phyloP scores from a whole-genome alignment of 2,329 filamentous ascomycete species.

The Neonectria punicea region DNA sequence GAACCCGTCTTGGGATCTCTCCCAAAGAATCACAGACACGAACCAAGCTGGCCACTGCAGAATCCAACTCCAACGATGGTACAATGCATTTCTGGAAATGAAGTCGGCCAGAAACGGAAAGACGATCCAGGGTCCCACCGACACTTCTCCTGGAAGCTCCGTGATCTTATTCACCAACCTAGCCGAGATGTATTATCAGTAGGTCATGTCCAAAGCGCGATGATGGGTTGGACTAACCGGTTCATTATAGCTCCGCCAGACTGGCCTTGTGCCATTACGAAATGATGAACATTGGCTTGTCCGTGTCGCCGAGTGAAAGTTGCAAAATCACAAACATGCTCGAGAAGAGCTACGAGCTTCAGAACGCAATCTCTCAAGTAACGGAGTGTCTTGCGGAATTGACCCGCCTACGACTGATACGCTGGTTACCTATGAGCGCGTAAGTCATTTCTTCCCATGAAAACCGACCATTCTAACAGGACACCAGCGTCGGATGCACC shows the following conservation, averaged over 20 bases:
- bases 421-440: constrained; percentile 42
- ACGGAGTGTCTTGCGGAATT: constrained; percentile 38
- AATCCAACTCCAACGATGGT: constrained; percentile 35
- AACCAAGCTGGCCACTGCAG: constrained; percentile 37
- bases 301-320: constrained; percentile 22
- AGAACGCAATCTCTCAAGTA: constrained; percentile 34
- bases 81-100: constrained; percentile 33
- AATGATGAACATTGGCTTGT: constrained; percentile 32
- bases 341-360: constrained; percentile 37
- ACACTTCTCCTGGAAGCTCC: constrained; percentile 18
- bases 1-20: constrained; percentile 36
- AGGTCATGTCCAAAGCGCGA: neutral
- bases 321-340: constrained; percentile 12
- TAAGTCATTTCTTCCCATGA: neutral
- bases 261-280: constrained; percentile 38
- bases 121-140: neutral
- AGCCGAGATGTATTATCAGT: constrained; percentile 44
- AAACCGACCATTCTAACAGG: neutral
- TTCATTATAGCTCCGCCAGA: constrained; percentile 25
- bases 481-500: constrained; percentile 35
- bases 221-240: neutral
- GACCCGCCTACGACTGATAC: constrained; percentile 27
- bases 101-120: constrained; percentile 31
- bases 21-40: constrained; percentile 24
- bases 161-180: constrained; percentile 37